Percentiles rank a stretch among this genome's conserved stretches.
These are phyloP conservation scores for Paraglomus occultum DNA, from an alignment of 192 early-diverging fungal species.

Conservation along the genomic window DNA sequence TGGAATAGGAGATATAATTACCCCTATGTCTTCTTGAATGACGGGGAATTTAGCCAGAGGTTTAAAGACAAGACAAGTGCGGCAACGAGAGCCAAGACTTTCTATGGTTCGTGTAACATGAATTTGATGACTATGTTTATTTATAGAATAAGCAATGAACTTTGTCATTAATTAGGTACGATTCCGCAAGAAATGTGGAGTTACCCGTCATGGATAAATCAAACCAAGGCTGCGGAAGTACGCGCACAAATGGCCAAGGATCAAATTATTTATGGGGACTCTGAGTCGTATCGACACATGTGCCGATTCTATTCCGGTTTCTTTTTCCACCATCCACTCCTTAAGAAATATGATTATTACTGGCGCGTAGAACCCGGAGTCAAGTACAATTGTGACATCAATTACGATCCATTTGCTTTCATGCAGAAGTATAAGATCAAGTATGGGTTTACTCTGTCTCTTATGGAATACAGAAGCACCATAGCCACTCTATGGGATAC, in stretches of 20 bases:
- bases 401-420: conserved; percentile 75
- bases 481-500: conserved; percentile 75
- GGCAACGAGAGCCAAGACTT: conserved; percentile 32
- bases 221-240: conserved; percentile 55
- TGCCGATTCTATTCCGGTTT: conserved; percentile 80
- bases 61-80: conserved; percentile 57
- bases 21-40: conserved; percentile 84
- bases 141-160: not conserved
- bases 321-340: conserved; percentile 71
- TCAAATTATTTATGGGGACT: conserved; percentile 69
- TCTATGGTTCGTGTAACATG: not conserved
- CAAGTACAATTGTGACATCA: conserved; percentile 74
- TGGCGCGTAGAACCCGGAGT: conserved; percentile 86
- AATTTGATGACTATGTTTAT: too few relatives aligned
- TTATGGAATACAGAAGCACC: conserved; percentile 63
- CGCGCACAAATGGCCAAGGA: conserved; percentile 59
- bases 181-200: conserved; percentile 73
- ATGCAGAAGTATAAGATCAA: conserved; percentile 71
- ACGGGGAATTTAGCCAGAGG: conserved; percentile 67
- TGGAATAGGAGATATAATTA: conserved; percentile 77
- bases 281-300: conserved; percentile 85
- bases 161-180: conserved; percentile 43
- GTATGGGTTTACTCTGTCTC: conserved; percentile 74
- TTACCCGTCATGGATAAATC: conserved; percentile 70
- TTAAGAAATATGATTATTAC: conserved; percentile 71